A percentile compares a stretch with the other conserved stretches of the same genome.
phyloP scores from a whole-genome alignment of 1,284 basidiomycete species.

The Volvariella volvacea region DNA sequence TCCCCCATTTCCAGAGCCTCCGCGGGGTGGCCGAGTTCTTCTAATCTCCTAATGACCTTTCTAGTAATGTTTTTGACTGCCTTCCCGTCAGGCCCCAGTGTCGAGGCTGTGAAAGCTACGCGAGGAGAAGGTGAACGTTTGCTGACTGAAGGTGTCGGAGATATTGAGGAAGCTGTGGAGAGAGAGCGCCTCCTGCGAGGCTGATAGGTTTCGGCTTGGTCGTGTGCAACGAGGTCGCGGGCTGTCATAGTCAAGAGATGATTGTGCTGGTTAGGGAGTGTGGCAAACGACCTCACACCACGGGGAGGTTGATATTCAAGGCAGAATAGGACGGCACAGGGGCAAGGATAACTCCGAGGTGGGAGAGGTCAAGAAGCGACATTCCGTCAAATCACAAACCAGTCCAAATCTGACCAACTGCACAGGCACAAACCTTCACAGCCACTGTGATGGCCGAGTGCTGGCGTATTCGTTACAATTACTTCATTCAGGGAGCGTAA shows the following conservation, averaged over 20 bases:
- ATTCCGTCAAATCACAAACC: no score
- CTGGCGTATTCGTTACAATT: no score
- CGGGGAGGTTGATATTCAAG: not conserved
- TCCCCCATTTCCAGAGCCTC: slow-evolving; percentile 18
- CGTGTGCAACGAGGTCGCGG: slow-evolving; percentile 13
- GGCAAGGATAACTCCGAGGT: no score
- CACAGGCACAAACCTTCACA: no score
- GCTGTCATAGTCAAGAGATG: slow-evolving; percentile 11
- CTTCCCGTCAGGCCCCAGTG: slow-evolving; percentile 25
- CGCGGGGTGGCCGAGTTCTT: slow-evolving; percentile 32
- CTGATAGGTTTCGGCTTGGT: slow-evolving; percentile 8
- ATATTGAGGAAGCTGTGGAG: slow-evolving; percentile 8
- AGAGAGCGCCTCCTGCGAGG: slow-evolving; percentile 13
- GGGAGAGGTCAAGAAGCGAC: no score
- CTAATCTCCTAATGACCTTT: slow-evolving; percentile 36
- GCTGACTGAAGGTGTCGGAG: slow-evolving; percentile 10
- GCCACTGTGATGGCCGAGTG: no score
- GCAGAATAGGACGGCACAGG: no score
- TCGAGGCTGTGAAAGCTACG: slow-evolving; percentile 24
- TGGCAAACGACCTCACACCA: not conserved
- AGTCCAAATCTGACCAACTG: no score
- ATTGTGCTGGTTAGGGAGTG: not conserved
- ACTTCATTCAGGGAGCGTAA: no score
- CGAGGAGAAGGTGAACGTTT: slow-evolving; percentile 32
- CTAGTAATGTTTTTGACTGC: slow-evolving; percentile 38